phyloP scores from a whole-genome alignment of 202 grass and related monocot species.

The Zoysia matrella region DNA sequence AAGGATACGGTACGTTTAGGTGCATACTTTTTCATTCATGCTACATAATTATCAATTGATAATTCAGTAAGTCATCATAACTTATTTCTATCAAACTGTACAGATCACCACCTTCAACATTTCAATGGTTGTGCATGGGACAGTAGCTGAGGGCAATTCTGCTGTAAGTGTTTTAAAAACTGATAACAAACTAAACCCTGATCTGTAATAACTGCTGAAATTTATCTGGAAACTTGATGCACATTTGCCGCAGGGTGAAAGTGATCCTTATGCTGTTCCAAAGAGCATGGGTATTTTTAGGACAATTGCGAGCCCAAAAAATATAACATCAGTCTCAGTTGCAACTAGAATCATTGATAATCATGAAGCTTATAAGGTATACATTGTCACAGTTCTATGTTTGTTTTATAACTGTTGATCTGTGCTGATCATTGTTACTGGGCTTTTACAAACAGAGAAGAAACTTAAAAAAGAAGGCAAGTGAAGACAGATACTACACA shows the following conservation, averaged over 20 bases:
- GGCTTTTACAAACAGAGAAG: conserved; percentile 54
- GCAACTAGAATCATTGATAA: conserved; percentile 80
- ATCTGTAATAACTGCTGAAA: conserved; percentile 7
- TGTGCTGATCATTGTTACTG: conserved; percentile 21
- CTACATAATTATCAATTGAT: not conserved
- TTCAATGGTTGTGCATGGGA: conserved; percentile 85
- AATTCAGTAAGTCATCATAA: conserved; percentile 16
- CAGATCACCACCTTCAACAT: conserved; percentile 89
- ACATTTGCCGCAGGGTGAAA: conserved; percentile 48
- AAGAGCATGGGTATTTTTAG: conserved; percentile 85
- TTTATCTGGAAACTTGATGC: conserved; percentile 38
- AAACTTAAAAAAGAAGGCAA: conserved; percentile 82
- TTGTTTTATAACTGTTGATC: conserved; percentile 30
- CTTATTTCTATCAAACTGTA: conserved; percentile 32
- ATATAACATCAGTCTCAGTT: conserved; percentile 69
- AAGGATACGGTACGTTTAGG: conserved; percentile 73
- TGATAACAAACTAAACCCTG: conserved; percentile 20
- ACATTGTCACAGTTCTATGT: not conserved
- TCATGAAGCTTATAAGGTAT: conserved; percentile 82
- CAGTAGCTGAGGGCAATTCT: conserved; percentile 65
- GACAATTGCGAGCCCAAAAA: conserved; percentile 72
- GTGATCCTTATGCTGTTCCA: conserved; percentile 71
- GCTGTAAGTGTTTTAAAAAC: conserved; percentile 49
- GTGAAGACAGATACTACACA: conserved; percentile 82
- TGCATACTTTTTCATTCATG: not conserved